phyloP scores from a whole-genome alignment of 2,329 filamentous ascomycete genomes.

The Cordyceps farinosa region DNA sequence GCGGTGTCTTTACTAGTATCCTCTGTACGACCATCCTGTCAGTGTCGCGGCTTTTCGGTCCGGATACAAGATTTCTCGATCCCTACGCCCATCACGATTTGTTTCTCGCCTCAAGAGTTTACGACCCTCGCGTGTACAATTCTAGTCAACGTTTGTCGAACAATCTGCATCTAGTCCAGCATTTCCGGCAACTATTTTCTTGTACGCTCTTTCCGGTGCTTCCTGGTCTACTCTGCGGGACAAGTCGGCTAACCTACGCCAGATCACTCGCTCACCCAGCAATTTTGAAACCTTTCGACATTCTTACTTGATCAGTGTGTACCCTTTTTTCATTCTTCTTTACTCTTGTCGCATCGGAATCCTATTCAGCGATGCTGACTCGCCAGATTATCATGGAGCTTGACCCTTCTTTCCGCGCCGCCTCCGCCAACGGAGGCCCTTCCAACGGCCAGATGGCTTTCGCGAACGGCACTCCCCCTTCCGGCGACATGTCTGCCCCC shows the following conservation, averaged over 20 bases:
- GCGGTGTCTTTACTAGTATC: slow-evolving; percentile 16
- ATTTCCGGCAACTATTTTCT: slow-evolving; percentile 10
- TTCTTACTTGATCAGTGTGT: slow-evolving; percentile 14
- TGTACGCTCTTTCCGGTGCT: neutral
- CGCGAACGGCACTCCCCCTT: slow-evolving; percentile 39
- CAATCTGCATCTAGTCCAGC: slow-evolving; percentile 13
- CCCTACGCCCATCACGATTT: slow-evolving; percentile 15
- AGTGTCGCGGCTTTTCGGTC: slow-evolving; percentile 16
- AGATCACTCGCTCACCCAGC: slow-evolving; percentile 7
- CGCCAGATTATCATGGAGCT: slow-evolving; percentile 31
- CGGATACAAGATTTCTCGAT: slow-evolving; percentile 13
- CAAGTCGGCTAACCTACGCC: neutral
- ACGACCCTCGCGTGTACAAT: slow-evolving; percentile 16
- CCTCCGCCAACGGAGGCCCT: slow-evolving; percentile 31
- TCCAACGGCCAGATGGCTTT: slow-evolving; percentile 34
- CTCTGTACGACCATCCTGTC: slow-evolving; percentile 18
- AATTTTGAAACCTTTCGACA: slow-evolving; percentile 6
- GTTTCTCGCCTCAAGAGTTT: slow-evolving; percentile 13
- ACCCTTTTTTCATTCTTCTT: neutral
- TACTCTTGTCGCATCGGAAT: neutral
- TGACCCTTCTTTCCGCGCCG: slow-evolving; percentile 30
- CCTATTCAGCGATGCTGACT: neutral
- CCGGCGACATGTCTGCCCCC: slow-evolving; percentile 35
- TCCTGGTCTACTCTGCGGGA: neutral
- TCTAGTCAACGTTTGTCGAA: slow-evolving; percentile 4